phyloP scores from a whole-genome alignment of 2,329 filamentous ascomycete species.

The Sclerotinia trifoliorum region DNA sequence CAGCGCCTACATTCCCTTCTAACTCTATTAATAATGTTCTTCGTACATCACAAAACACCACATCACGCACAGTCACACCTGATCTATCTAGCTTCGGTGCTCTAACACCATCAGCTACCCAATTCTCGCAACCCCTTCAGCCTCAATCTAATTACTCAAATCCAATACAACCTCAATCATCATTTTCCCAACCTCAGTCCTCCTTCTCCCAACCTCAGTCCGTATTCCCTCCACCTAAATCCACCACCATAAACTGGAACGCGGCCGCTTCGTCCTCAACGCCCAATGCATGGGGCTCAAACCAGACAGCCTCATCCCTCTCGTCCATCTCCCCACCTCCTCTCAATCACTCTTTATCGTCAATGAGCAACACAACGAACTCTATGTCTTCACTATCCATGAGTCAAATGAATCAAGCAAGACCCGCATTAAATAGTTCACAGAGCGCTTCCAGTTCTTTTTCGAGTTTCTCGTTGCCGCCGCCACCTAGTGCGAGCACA shows the following conservation, averaged over 20 bases:
- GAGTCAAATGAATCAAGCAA: constrained; percentile 39
- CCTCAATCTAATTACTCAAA: constrained; percentile 27
- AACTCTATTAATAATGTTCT: constrained; percentile 27
- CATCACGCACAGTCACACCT: constrained; percentile 58
- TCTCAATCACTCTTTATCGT: constrained; percentile 29
- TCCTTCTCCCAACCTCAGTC: constrained; percentile 21
- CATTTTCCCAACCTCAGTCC: constrained; percentile 40
- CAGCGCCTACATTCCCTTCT: constrained; percentile 34
- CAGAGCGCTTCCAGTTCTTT: constrained; percentile 47
- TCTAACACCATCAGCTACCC: constrained; percentile 58
- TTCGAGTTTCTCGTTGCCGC: constrained; percentile 39
- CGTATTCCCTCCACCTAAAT: constrained; percentile 26
- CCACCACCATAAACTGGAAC: constrained; percentile 50
- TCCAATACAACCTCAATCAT: constrained; percentile 13
- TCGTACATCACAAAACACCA: constrained; percentile 35
- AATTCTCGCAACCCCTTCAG: constrained; percentile 57
- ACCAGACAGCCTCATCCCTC: constrained; percentile 37
- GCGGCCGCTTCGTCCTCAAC: constrained; percentile 42
- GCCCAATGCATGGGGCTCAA: constrained; percentile 50
- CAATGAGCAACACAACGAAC: constrained; percentile 44
- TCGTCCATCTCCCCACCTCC: constrained; percentile 8
- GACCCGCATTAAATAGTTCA: constrained; percentile 42
- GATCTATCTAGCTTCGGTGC: constrained; percentile 56
- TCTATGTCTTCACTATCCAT: constrained; percentile 52
- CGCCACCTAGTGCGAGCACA: constrained; percentile 29